Conservation (phyloP, 495 filamentous ascomycete genomes). For the Daldinia concentrica region DNA sequence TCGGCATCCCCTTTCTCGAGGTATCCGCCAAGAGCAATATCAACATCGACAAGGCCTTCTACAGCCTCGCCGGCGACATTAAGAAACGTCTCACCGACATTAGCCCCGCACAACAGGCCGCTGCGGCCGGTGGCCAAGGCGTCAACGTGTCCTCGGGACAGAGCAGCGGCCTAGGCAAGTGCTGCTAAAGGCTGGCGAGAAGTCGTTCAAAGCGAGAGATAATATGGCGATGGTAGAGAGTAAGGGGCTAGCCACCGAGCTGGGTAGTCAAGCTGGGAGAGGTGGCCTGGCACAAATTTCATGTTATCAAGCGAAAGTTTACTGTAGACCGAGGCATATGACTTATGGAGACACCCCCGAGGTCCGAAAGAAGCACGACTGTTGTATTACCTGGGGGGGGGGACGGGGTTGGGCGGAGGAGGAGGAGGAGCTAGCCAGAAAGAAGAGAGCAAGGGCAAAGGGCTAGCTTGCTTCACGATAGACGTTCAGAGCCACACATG, state of each 20-base stretch:
- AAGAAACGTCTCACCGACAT: constrained; percentile 95
- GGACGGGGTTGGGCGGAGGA: neutral
- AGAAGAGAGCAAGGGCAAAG: constrained; percentile 1
- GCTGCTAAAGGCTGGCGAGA: constrained; percentile 69
- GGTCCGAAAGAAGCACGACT: constrained; percentile 22
- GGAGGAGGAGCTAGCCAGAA: constrained; percentile 27
- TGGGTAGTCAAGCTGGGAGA: constrained; percentile 13
- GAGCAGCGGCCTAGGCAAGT: constrained; percentile 74
- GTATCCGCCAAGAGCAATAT: constrained; percentile 98
- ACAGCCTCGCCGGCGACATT: constrained; percentile 92
- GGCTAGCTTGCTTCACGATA: constrained; percentile 39
- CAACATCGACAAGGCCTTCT: constrained; percentile 99
- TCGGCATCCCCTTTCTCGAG: constrained; percentile 98
- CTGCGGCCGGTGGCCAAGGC: constrained; percentile 54
- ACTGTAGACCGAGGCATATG: constrained; percentile 44
- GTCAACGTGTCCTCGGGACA: constrained; percentile 73
- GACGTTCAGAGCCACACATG: constrained; percentile 31
- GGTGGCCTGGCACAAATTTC: constrained; percentile 12
- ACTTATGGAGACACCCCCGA: constrained; percentile 34
- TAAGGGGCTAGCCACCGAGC: constrained; percentile 25
- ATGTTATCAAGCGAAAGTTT: constrained; percentile 37
- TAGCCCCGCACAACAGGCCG: constrained; percentile 77
- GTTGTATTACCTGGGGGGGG: constrained; percentile 29
- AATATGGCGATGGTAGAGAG: constrained; percentile 1
- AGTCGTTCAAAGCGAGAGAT: neutral